These are phyloP conservation scores for Penstemon davidsonii DNA, from an alignment of 257 asterid genomes.

Conservation along the genomic window DNA sequence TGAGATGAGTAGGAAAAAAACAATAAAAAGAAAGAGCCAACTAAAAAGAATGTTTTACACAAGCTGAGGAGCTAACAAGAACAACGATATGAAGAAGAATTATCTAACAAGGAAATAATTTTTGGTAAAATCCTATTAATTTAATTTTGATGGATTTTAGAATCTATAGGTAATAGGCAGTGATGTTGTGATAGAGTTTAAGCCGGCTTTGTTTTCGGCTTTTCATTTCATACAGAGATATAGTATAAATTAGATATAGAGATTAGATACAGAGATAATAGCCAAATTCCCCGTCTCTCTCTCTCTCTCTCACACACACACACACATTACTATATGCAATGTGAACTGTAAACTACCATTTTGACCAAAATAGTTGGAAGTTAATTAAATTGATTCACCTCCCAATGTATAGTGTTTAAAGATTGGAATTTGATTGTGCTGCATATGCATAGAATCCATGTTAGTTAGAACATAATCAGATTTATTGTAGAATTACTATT, in stretches of 20 bases:
- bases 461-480: no score
- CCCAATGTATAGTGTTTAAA: no score
- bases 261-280: no score
- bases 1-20: neutral
- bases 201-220: slow-evolving; percentile 74
- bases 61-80: neutral
- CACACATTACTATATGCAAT: no score
- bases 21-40: slow-evolving; percentile 18
- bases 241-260: neutral
- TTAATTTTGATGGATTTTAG: slow-evolving; percentile 35
- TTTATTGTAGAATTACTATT: no score
- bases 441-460: no score
- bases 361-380: no score
- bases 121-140: slow-evolving; percentile 20
- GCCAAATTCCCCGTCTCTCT: no score
- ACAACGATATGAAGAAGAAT: slow-evolving; percentile 2
- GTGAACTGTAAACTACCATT: no score
- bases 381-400: no score
- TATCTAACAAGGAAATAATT: slow-evolving; percentile 19
- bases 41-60: slow-evolving; percentile 19
- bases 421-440: no score
- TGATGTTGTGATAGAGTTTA: slow-evolving; percentile 32
- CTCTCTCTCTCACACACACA: no score
- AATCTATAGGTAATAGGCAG: slow-evolving; percentile 28
- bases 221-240: slow-evolving; percentile 34